Percentiles rank a stretch among this genome's conserved stretches.
phyloP scores from a whole-genome alignment of 495 filamentous ascomycete species.

The Podospora fimiseda region DNA sequence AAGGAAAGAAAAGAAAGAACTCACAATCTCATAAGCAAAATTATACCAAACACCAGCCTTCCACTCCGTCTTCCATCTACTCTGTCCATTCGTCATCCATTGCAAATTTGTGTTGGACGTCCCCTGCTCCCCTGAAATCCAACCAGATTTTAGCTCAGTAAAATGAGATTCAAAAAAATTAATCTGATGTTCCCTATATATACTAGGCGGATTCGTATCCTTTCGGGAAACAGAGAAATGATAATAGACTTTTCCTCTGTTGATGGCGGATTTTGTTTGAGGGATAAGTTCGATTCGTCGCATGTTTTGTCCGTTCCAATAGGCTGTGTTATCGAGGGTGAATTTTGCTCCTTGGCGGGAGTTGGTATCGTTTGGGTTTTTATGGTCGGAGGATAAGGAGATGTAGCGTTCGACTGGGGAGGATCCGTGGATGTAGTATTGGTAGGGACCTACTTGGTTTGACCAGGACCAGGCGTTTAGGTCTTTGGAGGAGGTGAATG shows the following conservation, averaged over 20 bases:
- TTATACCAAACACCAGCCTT: conserved; percentile 63
- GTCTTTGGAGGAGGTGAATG: conserved; percentile 41
- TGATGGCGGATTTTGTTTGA: conserved; percentile 58
- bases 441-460: conserved; percentile 60
- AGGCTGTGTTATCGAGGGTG: conserved; percentile 58
- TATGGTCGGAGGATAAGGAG: conserved; percentile 47
- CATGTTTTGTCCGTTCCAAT: conserved; percentile 54
- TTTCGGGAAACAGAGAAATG: conserved; percentile 61
- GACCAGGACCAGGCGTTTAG: conserved; percentile 58
- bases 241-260: conserved; percentile 57
- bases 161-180: conserved; percentile 72
- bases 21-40: conserved; percentile 56
- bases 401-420: conserved; percentile 51
- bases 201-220: conserved; percentile 52
- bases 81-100: conserved; percentile 39
- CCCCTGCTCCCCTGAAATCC: conserved; percentile 54
- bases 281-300: conserved; percentile 59
- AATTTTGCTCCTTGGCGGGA: conserved; percentile 61
- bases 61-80: conserved; percentile 40
- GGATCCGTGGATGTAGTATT: conserved; percentile 67
- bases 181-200: conserved; percentile 64
- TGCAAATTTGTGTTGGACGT: conserved; percentile 44
- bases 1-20: conserved; percentile 5
- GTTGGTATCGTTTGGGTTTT: conserved; percentile 59
- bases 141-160: conserved; percentile 68